These are phyloP conservation scores for Glebionis coronaria DNA, from an alignment of 129 eudicot species.

Conservation along the genomic window DNA sequence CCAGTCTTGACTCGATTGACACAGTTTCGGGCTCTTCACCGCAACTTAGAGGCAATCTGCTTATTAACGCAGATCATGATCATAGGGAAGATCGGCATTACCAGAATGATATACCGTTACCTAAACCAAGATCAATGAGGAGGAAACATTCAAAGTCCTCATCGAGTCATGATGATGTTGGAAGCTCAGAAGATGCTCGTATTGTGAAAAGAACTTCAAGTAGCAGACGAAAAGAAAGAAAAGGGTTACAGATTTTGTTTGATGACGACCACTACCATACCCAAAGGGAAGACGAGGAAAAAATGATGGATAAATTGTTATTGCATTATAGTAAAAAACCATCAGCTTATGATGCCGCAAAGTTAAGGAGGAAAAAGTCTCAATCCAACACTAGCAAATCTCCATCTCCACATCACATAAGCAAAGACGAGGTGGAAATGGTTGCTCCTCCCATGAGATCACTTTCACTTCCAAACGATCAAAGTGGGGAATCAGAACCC, in stretches of 20 bases:
- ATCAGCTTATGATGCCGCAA: slow-evolving; percentile 47
- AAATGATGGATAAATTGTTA: slow-evolving; percentile 71
- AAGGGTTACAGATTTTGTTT: slow-evolving; percentile 69
- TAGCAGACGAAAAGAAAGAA: slow-evolving; percentile 75
- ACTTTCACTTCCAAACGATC: slow-evolving; percentile 65
- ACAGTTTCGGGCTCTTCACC: too few species aligned
- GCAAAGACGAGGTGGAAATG: slow-evolving; percentile 28
- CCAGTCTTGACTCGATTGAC: too few species aligned
- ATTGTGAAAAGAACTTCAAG: slow-evolving; percentile 50
- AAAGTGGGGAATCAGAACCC: slow-evolving; percentile 30
- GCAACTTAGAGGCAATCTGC: too few species aligned
- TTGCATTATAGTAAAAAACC: slow-evolving; percentile 86
- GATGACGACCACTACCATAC: slow-evolving; percentile 56
- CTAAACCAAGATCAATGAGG: slow-evolving; percentile 71
- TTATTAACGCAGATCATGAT: slow-evolving; percentile 14
- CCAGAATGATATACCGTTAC: slow-evolving; percentile 44
- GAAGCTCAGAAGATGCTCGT: slow-evolving; percentile 44
- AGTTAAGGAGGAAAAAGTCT: slow-evolving; percentile 42
- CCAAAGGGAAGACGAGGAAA: slow-evolving; percentile 67
- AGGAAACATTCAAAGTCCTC: slow-evolving; percentile 61
- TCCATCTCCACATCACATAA: slow-evolving; percentile 23
- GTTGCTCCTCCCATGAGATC: slow-evolving; percentile 54
- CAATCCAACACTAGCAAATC: slow-evolving; percentile 35
- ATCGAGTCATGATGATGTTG: slow-evolving; percentile 37
- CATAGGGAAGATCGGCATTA: slow-evolving; percentile 26